Evolutionary conservation across 202 grass and related monocot species (phyloP), one percentile per base, ranked within the genome.

Genomic region (Setaria italica): DNA sequence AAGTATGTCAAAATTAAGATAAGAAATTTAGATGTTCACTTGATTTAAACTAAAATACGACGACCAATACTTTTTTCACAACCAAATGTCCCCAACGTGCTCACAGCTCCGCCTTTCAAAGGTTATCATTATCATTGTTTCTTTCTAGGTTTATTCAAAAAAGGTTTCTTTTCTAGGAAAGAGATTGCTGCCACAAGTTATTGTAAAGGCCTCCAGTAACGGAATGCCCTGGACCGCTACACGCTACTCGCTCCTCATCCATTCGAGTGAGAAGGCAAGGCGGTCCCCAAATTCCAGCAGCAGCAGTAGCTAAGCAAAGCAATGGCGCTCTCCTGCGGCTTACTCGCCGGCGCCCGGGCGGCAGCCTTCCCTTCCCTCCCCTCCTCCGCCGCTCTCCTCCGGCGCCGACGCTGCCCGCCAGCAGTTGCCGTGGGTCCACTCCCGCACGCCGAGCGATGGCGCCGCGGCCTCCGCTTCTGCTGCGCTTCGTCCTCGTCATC

Each of bases 291-390:
- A 37, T 50, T 33, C 21, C 70, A 25, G 9, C 5, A 48, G 3
- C 30, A n/a, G 37, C 37, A 39, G 47, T 48, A 53, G 71, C 58
- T 0, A n/a, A n/a, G 60, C 29, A 33, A 13, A 6, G 17, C 82
- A 77, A 93, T 93, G 91, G 68, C 85, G 54, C 74, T 83, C 69
- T 80, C 82, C 11, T 76, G 62, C 82, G 90, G 77, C 82, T 72
- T 88, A 82, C 64, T 90, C 80, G 75, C 80, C 85, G 74, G 79
- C 76, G 32, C 35, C 69, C 85, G 70, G 48, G 50, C 78, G 48
- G 43, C 82, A 63, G 65, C 62, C 69, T 72, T 57, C 60, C 85
- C 76, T 17, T 80, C 80, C 13, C 14, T 66, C 84, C 29, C 80
- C 62, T 63, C 77, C 10, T 19, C 45, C 20, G 35, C 66, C 2